Evolutionary conservation across 2,329 filamentous ascomycete genomes (phyloP), one percentile per base, ranked within the genome.

Genomic region (Colletotrichum sp.): DNA sequence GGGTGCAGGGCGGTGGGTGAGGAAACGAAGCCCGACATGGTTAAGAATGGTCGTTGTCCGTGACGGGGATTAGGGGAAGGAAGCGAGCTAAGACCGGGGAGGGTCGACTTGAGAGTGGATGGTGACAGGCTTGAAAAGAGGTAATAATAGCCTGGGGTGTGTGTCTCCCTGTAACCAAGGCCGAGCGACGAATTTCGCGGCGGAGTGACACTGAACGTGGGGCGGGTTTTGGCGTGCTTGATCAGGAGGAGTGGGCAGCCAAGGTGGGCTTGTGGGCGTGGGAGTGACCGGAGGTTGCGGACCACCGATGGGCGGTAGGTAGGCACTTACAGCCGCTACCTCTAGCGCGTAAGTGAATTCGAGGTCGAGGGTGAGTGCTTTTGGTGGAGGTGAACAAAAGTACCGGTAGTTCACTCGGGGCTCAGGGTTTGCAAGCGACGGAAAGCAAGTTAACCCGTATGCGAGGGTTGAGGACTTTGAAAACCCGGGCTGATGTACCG

Each of bases 1-100:
- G 88, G 88, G 86, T 91, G 89, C 84, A 90, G 85, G 78, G 88
- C 85, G 72, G 86, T 85, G 74, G 89, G 87, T 78, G 88, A 89
- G 60, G 83, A 82, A 77, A 87, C 78, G 78, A 82, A 78, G 77
- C 83, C 84, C 77, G 85, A 76, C 77, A 78, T 78, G 66, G 68
- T 75, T 64, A 72, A 75, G 36, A 62, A 72, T 30, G 63, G 68
- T 67, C 65, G 70, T 66, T 76, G 63, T 75, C 70, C 63, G 70
- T 57, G 55, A 71, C 67, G 75, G 63, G 66, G 66, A 39, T 60
- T 68, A 68, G 32, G 52, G 52, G 32, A 28, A 59, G 21, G 66
- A 36, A 59, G 66, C 52, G 66, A 68, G 49, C 66, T 68, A 68
- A 68, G 66, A 55, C 32, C 66, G 66, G 52, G 52, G 36, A 59